Evolutionary conservation across 371 early-diverging fungal species (phyloP).

Genomic region (Haplosporangium sp.): DNA sequence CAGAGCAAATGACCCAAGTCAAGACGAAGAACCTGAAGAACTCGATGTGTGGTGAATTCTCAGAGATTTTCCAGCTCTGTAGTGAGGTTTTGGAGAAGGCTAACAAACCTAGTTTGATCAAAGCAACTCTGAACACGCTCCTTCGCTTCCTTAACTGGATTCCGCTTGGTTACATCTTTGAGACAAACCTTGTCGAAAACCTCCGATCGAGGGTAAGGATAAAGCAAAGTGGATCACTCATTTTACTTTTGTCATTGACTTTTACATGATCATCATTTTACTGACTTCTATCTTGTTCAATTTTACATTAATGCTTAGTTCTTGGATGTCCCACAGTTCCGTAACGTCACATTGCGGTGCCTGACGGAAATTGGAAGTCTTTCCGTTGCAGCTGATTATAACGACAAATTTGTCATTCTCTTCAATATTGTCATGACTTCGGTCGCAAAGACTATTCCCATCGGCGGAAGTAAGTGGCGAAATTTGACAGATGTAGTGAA

Average conservation of each 20-base stretch:
- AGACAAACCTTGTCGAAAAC: constrained; percentile 91
- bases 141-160: constrained; percentile 97
- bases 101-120: constrained; percentile 85
- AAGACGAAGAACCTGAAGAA: constrained; percentile 93
- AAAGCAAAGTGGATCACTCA: not conserved
- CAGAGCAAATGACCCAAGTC: constrained; percentile 97
- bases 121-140: constrained; percentile 93
- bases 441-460: constrained; percentile 78
- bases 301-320: constrained; percentile 62
- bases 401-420: constrained; percentile 83
- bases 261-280: too few relatives aligned
- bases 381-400: constrained; percentile 80
- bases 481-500: too few relatives aligned
- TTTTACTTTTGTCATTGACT: not conserved
- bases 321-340: constrained; percentile 84
- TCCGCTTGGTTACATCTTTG: constrained; percentile 96
- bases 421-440: constrained; percentile 83
- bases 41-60: constrained; percentile 96
- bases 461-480: constrained; percentile 64
- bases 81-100: constrained; percentile 95
- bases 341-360: constrained; percentile 94
- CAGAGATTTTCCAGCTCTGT: constrained; percentile 96
- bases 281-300: not conserved
- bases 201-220: constrained; percentile 80
- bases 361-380: constrained; percentile 93